Percentiles rank a stretch among this genome's conserved stretches.
Evolutionary conservation across 2,329 filamentous ascomycete species (phyloP).

Genomic region (Xylariales sp.): DNA sequence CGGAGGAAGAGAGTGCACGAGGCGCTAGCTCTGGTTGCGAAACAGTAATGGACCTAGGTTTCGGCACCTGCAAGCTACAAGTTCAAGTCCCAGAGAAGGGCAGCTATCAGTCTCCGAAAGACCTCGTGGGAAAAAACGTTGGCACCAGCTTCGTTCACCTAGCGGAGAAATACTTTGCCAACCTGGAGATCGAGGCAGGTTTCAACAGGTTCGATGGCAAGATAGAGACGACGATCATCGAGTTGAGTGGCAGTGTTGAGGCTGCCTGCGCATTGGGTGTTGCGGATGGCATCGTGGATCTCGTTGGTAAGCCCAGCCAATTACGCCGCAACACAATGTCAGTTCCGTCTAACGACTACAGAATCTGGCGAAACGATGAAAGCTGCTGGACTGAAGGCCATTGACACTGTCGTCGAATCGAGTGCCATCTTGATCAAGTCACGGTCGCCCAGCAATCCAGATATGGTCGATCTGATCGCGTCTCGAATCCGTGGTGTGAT

Average conservation of each 20-base stretch:
- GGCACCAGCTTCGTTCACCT: slow-evolving; percentile 93
- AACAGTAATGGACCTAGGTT: slow-evolving; percentile 84
- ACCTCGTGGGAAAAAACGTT: slow-evolving; percentile 87
- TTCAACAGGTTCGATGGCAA: slow-evolving; percentile 37
- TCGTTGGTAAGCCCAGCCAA: slow-evolving; percentile 72
- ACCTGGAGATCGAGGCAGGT: slow-evolving; percentile 59
- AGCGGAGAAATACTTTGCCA: slow-evolving; percentile 76
- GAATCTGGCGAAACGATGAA: slow-evolving; percentile 99
- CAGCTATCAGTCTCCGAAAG: slow-evolving; percentile 59
- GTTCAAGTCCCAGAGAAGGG: slow-evolving; percentile 95
- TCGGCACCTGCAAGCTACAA: slow-evolving; percentile 87
- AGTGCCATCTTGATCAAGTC: slow-evolving; percentile 91
- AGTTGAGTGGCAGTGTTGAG: slow-evolving; percentile 93
- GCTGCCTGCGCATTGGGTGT: slow-evolving; percentile 93
- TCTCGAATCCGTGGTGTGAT: slow-evolving; percentile 90
- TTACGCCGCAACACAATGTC: background rate
- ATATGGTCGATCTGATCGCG: slow-evolving; percentile 77
- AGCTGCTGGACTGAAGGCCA: slow-evolving; percentile 87
- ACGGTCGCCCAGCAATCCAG: slow-evolving; percentile 71
- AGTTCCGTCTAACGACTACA: slow-evolving; percentile 27
- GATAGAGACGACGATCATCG: slow-evolving; percentile 83
- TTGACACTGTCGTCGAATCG: slow-evolving; percentile 86
- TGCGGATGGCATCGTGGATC: slow-evolving; percentile 93
- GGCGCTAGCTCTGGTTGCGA: slow-evolving; percentile 61
- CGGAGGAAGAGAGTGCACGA: slow-evolving; percentile 37